Base-by-base conservation (phyloP, 2,329 filamentous ascomycete species). In the Pyricularia grisea region DNA sequence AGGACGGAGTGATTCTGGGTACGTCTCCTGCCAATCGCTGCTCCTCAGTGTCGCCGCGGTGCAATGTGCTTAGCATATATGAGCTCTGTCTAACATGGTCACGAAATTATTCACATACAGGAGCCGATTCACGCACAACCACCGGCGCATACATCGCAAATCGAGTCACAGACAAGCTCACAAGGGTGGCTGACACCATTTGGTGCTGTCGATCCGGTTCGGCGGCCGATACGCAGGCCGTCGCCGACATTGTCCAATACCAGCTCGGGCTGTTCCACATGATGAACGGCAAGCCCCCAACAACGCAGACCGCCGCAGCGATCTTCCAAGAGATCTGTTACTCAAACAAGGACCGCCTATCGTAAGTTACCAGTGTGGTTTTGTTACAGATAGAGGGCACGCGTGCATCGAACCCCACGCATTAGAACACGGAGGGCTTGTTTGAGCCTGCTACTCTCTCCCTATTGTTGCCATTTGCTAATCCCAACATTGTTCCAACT, bases 151-250 rank as follows among this genome's bases (percentile, higher is more conserved):
- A 98, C 86, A 98, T 99, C 78, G 95, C 95, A 76, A 99, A 99
- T 82, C 91, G 95, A 85, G 95, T 99, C 73, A 99, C 95, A 73
- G 95, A 99, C 87, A 99, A 99, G 86, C 89, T 99, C 79, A 99
- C 95, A 76, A 92, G 94, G 84, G 94, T 99, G 71, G 92, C 97
- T 83, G 95, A 99, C 81, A 98, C 94, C 70, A 98, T 99, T 81
- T 99, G 95, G 95, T 99, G 95, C 84, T 99, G 95, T 84, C 91
- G 95, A 77, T 98, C 95, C 71, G 95, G 95, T 67, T 99, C 95
- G 30, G 95, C 95, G 36, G 95, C 95, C 74, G 95, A 99, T 78
- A 99, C 95, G 70, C 95, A 99, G 82, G 95, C 95, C 67, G 93
- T 99, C 66, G 95, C 95, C 70, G 95, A 99, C 77, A 97, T 99